Conservation (phyloP, 805 yeast species). For the Vanderwaltozyma tropicalis region DNA sequence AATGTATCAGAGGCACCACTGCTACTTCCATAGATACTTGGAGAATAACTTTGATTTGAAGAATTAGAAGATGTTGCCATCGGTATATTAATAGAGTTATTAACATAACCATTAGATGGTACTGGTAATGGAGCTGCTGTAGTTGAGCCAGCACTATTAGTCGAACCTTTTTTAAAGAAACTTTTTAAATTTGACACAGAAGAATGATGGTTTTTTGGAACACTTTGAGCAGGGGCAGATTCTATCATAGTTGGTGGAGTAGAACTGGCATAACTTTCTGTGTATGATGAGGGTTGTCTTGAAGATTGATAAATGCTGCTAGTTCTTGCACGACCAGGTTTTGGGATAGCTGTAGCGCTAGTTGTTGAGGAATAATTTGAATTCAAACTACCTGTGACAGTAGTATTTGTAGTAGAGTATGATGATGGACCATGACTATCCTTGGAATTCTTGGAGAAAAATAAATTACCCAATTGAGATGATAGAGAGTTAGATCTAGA, state of each 20-base stretch:
- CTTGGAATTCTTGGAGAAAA: slow-evolving; percentile 22
- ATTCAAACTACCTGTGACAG: slow-evolving; percentile 2
- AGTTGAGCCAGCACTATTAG: slow-evolving; percentile 2
- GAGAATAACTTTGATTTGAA: slow-evolving; percentile 8
- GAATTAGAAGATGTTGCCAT: slow-evolving; percentile 1
- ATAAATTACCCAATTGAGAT: slow-evolving; percentile 27
- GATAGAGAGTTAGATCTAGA: slow-evolving; percentile 28
- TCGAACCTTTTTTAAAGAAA: slow-evolving; percentile 46
- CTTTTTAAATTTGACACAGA: slow-evolving; percentile 72
- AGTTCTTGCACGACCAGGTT: slow-evolving; percentile 28
- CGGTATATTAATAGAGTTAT: slow-evolving; percentile 1
- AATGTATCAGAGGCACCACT: slow-evolving; percentile 25
- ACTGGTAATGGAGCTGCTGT: not conserved
- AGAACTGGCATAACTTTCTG: slow-evolving; percentile 19
- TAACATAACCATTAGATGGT: not conserved
- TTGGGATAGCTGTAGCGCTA: slow-evolving; percentile 27
- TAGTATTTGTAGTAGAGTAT: slow-evolving; percentile 2
- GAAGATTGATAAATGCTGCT: slow-evolving; percentile 28
- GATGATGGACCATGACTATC: slow-evolving; percentile 7
- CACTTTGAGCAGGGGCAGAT: slow-evolving; percentile 30
- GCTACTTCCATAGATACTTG: slow-evolving; percentile 31
- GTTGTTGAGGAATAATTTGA: slow-evolving; percentile 2
- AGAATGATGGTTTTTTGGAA: slow-evolving; percentile 48
- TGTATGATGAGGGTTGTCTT: slow-evolving; percentile 24
- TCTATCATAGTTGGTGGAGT: slow-evolving; percentile 21